Base-by-base conservation (phyloP, 352 stramenopile genomes). In the Blastocystis hominis region DNA sequence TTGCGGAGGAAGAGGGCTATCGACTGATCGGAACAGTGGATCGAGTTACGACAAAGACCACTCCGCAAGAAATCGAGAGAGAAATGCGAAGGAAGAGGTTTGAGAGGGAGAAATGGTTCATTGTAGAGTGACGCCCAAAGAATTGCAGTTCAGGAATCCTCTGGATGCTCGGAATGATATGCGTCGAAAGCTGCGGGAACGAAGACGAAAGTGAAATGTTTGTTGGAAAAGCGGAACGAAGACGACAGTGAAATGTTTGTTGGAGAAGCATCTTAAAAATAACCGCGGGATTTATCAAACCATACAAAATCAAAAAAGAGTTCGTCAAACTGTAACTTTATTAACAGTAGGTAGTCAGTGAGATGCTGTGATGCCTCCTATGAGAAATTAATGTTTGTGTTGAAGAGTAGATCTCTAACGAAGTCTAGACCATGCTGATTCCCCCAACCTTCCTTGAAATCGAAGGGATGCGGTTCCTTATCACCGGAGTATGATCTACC, bases 391-490 rank as follows among this genome's bases (percentile, higher is more conserved):
- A 59, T 59, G 50, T n/a, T 59, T 59, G 50, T 20, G 13, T 59
- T 59, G 13, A 59, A 59, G 50, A 13, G n/a, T 59, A n/a, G 50
- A n/a, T 59, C 50, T 13, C 50, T 59, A n/a, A 59, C 2, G n/a
- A 5, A 46, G 30, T 17, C 10, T 68, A 84, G 72, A 38, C 30
- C 30, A 84, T 84, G 72, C 72, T 84, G 24, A 84, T 84, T 84
- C 72, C 72, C 17, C 72, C 72, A 46, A 84, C 72, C 47, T 84
- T 84, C 54, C 72, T 84, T 42, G 72, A 84, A 46, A 84, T 84
- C 36, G 62, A 84, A 46, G 77, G 77, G 38, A 87, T 87, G 77
- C n/a, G 62, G 50, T 87, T 87, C 77, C 42, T 87, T 55, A 87
- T 87, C 46, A 87, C 77, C 50, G 77, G 77, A 76, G 77, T 87